phyloP scores from a whole-genome alignment of 2,329 filamentous ascomycete species.

The Trichothecium roseum region DNA sequence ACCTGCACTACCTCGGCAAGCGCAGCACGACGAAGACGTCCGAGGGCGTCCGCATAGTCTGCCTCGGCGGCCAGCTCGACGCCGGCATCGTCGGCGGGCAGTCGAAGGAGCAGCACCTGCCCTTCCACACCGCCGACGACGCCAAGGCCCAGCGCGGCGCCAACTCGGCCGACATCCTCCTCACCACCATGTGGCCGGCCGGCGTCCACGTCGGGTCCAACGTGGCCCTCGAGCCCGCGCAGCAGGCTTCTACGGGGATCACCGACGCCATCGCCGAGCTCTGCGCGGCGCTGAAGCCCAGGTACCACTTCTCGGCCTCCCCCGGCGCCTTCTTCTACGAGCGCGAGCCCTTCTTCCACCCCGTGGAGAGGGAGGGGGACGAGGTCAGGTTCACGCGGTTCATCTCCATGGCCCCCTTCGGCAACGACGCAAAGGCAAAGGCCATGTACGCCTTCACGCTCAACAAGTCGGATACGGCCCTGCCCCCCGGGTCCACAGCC shows the following conservation, averaged over 20 bases:
- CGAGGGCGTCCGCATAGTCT: slow-evolving; percentile 80
- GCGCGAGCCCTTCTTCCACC: slow-evolving; percentile 83
- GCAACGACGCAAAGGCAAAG: slow-evolving; percentile 68
- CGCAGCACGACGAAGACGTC: slow-evolving; percentile 80
- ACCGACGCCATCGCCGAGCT: slow-evolving; percentile 69
- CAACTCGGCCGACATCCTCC: slow-evolving; percentile 71
- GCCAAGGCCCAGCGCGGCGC: slow-evolving; percentile 66
- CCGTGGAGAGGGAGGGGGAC: slow-evolving; percentile 32
- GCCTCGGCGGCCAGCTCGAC: slow-evolving; percentile 67
- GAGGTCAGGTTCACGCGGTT: slow-evolving; percentile 67
- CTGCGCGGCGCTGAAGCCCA: slow-evolving; percentile 70
- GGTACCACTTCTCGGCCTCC: slow-evolving; percentile 77
- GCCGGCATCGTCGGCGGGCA: slow-evolving; percentile 47
- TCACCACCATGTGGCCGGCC: slow-evolving; percentile 81
- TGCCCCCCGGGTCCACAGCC: slow-evolving; percentile 62
- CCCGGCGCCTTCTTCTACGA: slow-evolving; percentile 65
- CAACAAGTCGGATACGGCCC: slow-evolving; percentile 50
- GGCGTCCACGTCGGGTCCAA: slow-evolving; percentile 61
- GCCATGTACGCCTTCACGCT: slow-evolving; percentile 71
- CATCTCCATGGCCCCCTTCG: slow-evolving; percentile 74
- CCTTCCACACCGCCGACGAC: slow-evolving; percentile 68
- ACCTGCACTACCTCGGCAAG: slow-evolving; percentile 83
- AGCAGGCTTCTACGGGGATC: slow-evolving; percentile 37
- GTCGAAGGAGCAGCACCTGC: slow-evolving; percentile 64
- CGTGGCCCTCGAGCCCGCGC: slow-evolving; percentile 43